These are phyloP conservation scores for Trichoderma sp. DNA, from an alignment of 2,329 filamentous ascomycete species.

Conservation along the genomic window DNA sequence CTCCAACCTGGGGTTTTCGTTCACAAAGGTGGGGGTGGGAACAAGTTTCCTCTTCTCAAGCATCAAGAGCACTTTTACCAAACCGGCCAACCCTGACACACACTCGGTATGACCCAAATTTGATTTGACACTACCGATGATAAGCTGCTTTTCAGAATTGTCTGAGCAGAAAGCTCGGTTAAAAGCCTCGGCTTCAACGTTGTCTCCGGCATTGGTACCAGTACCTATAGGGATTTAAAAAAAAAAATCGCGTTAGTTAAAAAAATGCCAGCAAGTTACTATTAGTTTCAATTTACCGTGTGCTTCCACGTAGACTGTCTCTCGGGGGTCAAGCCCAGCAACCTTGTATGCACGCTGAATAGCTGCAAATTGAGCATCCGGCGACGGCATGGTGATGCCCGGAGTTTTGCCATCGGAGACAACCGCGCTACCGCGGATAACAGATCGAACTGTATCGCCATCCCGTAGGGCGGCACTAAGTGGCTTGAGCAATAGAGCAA, in stretches of 20 bases:
- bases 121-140: constrained; percentile 22
- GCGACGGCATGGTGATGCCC: constrained; percentile 25
- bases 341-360: constrained; percentile 21
- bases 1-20: constrained; percentile 10
- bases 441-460: constrained; percentile 29
- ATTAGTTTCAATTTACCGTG: constrained; percentile 4
- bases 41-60: constrained; percentile 23
- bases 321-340: constrained; percentile 22
- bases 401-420: constrained; percentile 24
- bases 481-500: constrained; percentile 48
- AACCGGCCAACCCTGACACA: constrained; percentile 22
- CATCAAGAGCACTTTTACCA: constrained; percentile 24
- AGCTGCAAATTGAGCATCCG: constrained; percentile 12
- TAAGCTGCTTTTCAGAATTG: constrained; percentile 16
- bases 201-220: constrained; percentile 25
- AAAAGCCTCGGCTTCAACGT: constrained; percentile 20
- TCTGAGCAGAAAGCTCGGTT: constrained; percentile 15
- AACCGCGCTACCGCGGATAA: constrained; percentile 24
- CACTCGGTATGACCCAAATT: constrained; percentile 25
- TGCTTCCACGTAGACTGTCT: constrained; percentile 23
- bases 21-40: constrained; percentile 18
- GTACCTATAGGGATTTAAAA: constrained; percentile 1
- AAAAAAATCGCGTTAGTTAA: neutral
- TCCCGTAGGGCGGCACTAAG: constrained; percentile 45
- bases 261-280: neutral